Conservation (phyloP, 306 rosid species). For the Sicyos edulis region DNA sequence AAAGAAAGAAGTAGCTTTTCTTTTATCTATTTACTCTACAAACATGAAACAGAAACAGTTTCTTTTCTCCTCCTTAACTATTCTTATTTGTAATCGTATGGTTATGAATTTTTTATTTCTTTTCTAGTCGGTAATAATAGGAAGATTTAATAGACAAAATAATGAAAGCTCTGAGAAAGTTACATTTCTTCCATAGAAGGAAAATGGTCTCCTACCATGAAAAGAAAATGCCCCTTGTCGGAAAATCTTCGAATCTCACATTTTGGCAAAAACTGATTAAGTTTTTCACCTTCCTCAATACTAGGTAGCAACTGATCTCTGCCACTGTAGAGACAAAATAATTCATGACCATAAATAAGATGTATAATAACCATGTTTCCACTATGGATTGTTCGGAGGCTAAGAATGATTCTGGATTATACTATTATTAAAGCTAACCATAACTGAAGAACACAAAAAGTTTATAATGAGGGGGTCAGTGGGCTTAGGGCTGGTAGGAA, state of each 20-base stretch:
- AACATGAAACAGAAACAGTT: not conserved
- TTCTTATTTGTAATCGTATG: not conserved
- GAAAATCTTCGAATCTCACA: constrained; percentile 55
- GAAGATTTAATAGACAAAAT: not conserved
- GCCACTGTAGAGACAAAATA: constrained; percentile 46
- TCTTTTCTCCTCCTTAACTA: not conserved
- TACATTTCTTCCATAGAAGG: not conserved
- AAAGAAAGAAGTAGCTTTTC: not conserved
- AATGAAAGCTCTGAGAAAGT: not conserved
- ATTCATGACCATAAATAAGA: not conserved
- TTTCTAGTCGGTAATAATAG: not conserved
- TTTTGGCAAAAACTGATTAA: constrained; percentile 35
- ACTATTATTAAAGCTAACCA: constrained; percentile 11
- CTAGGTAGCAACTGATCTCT: constrained; percentile 69
- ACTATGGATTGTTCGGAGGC: constrained; percentile 1
- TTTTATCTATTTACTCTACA: not conserved
- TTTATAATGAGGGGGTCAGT: not conserved
- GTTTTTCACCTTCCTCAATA: constrained; percentile 56
- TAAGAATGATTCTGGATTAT: not conserved
- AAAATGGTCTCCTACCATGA: constrained; percentile 53
- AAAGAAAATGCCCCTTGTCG: constrained; percentile 66
- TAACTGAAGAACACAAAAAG: not conserved
- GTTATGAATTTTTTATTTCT: not conserved
- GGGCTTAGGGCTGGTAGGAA: not conserved
- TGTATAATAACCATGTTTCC: constrained; percentile 5